Conservation (phyloP, 1,284 basidiomycete genomes). For the Marasmius fiardii region DNA sequence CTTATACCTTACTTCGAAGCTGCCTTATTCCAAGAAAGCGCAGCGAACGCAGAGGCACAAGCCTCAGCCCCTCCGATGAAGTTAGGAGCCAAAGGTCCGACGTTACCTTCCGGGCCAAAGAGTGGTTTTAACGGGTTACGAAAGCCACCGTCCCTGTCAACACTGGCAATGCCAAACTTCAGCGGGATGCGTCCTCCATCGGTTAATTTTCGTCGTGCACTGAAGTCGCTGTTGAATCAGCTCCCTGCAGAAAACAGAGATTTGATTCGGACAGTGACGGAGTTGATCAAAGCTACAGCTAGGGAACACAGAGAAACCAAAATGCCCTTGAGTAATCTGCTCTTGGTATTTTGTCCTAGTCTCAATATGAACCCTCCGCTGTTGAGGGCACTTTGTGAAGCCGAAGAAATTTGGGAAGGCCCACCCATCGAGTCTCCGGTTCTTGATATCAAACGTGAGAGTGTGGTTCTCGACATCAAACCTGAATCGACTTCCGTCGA, state of each 20-base stretch:
- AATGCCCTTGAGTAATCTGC: constrained; percentile 81
- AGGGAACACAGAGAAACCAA: constrained; percentile 64
- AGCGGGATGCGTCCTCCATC: constrained; percentile 57
- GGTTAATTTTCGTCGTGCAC: constrained; percentile 43
- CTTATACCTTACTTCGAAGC: constrained; percentile 75
- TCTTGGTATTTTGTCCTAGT: constrained; percentile 79
- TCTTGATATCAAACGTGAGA: constrained; percentile 40
- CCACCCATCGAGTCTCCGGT: constrained; percentile 25
- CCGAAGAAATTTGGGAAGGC: constrained; percentile 59
- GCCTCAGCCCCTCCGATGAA: constrained; percentile 15
- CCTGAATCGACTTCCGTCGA: not conserved
- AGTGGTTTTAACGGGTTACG: constrained; percentile 42
- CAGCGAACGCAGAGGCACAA: constrained; percentile 28
- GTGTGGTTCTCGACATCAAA: constrained; percentile 28
- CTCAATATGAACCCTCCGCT: constrained; percentile 76
- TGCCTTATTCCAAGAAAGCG: constrained; percentile 58
- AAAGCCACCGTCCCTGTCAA: constrained; percentile 75
- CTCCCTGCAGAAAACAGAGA: constrained; percentile 73
- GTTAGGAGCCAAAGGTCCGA: constrained; percentile 25
- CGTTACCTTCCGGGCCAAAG: constrained; percentile 43
- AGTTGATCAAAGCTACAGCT: constrained; percentile 69
- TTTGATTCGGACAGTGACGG: constrained; percentile 66
- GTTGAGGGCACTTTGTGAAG: constrained; percentile 70
- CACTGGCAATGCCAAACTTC: constrained; percentile 67
- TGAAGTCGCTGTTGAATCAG: constrained; percentile 57